phyloP scores from a whole-genome alignment of 1,284 basidiomycete genomes.

The Ganoderma multipileum region DNA sequence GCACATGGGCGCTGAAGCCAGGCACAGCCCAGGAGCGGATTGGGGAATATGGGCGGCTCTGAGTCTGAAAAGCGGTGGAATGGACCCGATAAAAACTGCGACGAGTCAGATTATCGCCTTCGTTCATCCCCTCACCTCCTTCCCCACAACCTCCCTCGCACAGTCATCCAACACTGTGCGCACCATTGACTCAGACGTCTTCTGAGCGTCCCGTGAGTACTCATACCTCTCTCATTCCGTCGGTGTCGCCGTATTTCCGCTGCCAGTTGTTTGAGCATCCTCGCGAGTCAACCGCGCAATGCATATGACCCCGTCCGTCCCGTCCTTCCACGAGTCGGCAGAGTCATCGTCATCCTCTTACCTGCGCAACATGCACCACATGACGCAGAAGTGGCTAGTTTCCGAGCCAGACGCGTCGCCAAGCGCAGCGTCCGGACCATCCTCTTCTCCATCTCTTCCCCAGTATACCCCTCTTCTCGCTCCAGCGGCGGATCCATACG shows the following conservation, averaged over 20 bases:
- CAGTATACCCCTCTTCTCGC: constrained; percentile 21
- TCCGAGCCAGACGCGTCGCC: constrained; percentile 31
- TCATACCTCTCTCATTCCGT: constrained; percentile 31
- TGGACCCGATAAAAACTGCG: constrained; percentile 41
- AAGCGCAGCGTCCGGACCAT: constrained; percentile 25
- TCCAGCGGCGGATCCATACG: constrained; percentile 37
- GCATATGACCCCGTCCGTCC: constrained; percentile 28
- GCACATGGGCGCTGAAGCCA: constrained; percentile 27
- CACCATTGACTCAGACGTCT: constrained; percentile 28
- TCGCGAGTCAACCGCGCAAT: constrained; percentile 24
- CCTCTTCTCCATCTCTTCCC: constrained; percentile 29
- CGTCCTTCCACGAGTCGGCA: constrained; percentile 30
- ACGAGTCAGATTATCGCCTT: constrained; percentile 45
- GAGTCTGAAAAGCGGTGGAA: constrained; percentile 53
- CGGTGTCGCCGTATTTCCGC: constrained; percentile 33
- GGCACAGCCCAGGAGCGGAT: constrained; percentile 26
- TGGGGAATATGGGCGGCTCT: constrained; percentile 40
- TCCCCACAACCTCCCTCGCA: constrained; percentile 38
- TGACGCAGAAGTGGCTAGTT: constrained; percentile 31
- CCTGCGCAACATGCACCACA: constrained; percentile 32
- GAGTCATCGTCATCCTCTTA: constrained; percentile 28
- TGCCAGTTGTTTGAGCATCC: constrained; percentile 33
- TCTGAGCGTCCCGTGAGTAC: constrained; percentile 39
- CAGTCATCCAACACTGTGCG: constrained; percentile 35
- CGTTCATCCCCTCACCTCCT: constrained; percentile 29